Evolutionary conservation across 2,329 filamentous ascomycete genomes (phyloP).

Genomic region (Neoarthrinium moseri): DNA sequence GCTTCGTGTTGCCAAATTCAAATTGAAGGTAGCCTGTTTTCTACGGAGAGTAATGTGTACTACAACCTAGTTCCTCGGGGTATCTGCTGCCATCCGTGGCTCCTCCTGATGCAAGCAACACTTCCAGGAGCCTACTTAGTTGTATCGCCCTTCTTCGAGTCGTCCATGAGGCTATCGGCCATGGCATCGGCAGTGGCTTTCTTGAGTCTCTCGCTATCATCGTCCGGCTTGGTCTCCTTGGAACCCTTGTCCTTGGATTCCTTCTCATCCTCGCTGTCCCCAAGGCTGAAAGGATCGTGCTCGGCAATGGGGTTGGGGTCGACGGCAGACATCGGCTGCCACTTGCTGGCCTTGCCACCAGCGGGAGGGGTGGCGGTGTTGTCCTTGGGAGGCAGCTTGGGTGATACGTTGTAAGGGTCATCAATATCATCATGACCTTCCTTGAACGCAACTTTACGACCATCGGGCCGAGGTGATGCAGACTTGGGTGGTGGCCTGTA

Average conservation of each 20-base stretch:
- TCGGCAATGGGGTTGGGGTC: constrained; percentile 83
- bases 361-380: constrained; percentile 35
- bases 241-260: constrained; percentile 66
- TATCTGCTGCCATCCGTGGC: too few relatives aligned
- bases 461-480: constrained; percentile 51
- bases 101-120: too few relatives aligned
- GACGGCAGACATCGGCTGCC: constrained; percentile 88
- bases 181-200: constrained; percentile 63
- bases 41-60: too few relatives aligned
- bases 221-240: constrained; percentile 51
- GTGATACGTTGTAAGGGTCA: constrained; percentile 69
- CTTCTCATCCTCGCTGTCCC: constrained; percentile 92
- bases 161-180: constrained; percentile 49
- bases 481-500: constrained; percentile 63
- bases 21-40: too few relatives aligned
- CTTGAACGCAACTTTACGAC: constrained; percentile 56
- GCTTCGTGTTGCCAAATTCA: too few relatives aligned
- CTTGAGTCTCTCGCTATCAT: constrained; percentile 62
- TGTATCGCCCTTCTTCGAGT: constrained; percentile 9
- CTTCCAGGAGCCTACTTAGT: constrained; percentile 11
- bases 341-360: constrained; percentile 81
- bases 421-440: constrained; percentile 76
- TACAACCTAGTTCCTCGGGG: too few relatives aligned
- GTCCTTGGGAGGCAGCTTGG: constrained; percentile 54
- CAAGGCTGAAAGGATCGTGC: constrained; percentile 94